phyloP scores from a whole-genome alignment of 768 basidiomycete species.

The Kwoniella pini region DNA sequence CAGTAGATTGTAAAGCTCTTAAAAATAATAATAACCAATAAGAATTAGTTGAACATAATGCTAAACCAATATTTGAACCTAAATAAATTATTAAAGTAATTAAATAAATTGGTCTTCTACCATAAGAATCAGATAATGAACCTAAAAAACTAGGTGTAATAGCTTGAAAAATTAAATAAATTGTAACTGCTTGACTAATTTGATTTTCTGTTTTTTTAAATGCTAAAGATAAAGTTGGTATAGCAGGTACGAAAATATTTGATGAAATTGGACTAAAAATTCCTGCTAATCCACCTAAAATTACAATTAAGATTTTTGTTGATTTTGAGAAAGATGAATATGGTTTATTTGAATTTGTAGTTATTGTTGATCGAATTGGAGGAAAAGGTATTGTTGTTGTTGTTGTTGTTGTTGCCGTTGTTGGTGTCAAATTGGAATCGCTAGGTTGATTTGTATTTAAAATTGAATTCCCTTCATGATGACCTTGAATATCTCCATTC shows the following conservation, averaged over 20 bases:
- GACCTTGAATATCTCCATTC: too few relatives aligned
- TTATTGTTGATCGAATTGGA: constrained; percentile 1
- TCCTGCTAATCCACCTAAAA: constrained; percentile 38
- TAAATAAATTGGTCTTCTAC: constrained; percentile 55
- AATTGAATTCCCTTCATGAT: too few relatives aligned
- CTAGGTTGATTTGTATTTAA: too few relatives aligned
- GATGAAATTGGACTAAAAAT: constrained; percentile 63
- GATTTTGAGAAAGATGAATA: constrained; percentile 29
- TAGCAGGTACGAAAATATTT: constrained; percentile 77
- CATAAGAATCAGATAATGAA: constrained; percentile 60
- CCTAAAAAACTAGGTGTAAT: constrained; percentile 66
- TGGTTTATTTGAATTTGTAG: constrained; percentile 10
- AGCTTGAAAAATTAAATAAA: constrained; percentile 62
- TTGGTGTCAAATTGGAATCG: too few relatives aligned
- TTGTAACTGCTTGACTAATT: constrained; percentile 77
- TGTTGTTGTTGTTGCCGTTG: too few relatives aligned
- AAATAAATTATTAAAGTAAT: constrained; percentile 66
- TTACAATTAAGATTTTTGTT: constrained; percentile 36
- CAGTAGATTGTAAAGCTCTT: constrained; percentile 65
- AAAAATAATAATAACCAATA: constrained; percentile 80
- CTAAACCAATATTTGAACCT: constrained; percentile 67
- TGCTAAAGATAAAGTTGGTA: constrained; percentile 65
- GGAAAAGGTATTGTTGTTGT: constrained; percentile 1
- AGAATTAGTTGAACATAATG: constrained; percentile 61
- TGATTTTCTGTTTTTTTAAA: constrained; percentile 69